Conservation (phyloP, 2,329 filamentous ascomycete genomes). For the Tolypocladium ovalisporum region DNA sequence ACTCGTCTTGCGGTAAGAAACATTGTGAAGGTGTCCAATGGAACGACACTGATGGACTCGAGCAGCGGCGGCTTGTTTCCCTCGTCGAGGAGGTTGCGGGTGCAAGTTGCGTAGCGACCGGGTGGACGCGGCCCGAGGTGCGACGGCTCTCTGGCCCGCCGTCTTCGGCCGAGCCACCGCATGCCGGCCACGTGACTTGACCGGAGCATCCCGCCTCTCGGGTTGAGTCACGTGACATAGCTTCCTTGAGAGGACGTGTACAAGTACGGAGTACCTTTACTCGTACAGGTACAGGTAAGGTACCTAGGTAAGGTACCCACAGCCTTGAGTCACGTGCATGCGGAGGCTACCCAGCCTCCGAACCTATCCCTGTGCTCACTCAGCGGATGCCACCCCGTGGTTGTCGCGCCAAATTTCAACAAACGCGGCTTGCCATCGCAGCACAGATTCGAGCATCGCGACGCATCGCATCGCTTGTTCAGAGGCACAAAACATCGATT, state of each 20-base stretch:
- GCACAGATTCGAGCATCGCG: slow-evolving; percentile 14
- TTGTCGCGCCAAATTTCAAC: slow-evolving; percentile 26
- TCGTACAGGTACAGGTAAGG: no score
- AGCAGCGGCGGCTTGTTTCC: background rate
- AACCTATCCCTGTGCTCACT: background rate
- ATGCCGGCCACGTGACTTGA: background rate
- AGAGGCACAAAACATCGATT: background rate
- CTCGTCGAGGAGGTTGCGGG: background rate
- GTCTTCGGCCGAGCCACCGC: background rate
- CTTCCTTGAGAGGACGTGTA: no score
- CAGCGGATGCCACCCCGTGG: slow-evolving; percentile 1
- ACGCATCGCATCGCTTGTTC: slow-evolving; percentile 6
- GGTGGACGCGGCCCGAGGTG: slow-evolving; percentile 19
- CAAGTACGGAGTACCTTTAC: no score
- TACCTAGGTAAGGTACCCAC: background rate
- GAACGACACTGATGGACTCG: background rate
- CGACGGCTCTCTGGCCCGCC: background rate
- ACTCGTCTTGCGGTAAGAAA: slow-evolving; percentile 17
- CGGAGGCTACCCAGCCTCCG: background rate
- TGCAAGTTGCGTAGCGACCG: background rate
- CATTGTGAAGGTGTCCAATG: slow-evolving; percentile 14
- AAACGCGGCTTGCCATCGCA: slow-evolving; percentile 19
- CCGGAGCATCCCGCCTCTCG: background rate
- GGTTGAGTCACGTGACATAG: background rate
- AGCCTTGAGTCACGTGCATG: background rate